Evolutionary conservation across 148 eudicot genomes (phyloP).

Genomic region (Spergularia marina): DNA sequence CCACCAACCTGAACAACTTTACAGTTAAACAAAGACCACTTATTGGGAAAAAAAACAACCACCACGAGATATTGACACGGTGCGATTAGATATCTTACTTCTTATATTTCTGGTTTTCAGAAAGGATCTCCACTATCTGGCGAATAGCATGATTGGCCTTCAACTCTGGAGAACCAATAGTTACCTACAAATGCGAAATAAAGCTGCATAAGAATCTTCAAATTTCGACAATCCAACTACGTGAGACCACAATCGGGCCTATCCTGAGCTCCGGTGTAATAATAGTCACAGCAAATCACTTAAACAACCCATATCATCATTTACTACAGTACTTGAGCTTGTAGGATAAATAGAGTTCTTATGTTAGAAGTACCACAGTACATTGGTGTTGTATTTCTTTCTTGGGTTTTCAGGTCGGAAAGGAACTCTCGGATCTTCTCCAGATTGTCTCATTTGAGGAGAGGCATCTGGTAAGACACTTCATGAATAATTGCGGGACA

Average conservation of each 20-base stretch:
- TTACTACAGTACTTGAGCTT: background rate
- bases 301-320: background rate
- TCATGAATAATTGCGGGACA: too few relatives aligned
- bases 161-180: slow-evolving; percentile 83
- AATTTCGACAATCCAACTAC: background rate
- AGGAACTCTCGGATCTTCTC: too few relatives aligned
- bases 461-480: too few relatives aligned
- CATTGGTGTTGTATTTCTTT: too few relatives aligned
- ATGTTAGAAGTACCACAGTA: too few relatives aligned
- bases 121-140: slow-evolving; percentile 83
- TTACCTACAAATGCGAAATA: slow-evolving; percentile 46
- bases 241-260: background rate
- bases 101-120: slow-evolving; percentile 90
- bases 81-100: slow-evolving; percentile 45
- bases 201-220: background rate
- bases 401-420: too few relatives aligned
- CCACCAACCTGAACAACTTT: slow-evolving; percentile 58
- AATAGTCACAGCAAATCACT: background rate
- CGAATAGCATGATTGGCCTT: slow-evolving; percentile 95
- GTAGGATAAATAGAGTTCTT: too few relatives aligned
- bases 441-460: too few relatives aligned
- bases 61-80: background rate
- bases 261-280: background rate
- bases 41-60: slow-evolving; percentile 1
- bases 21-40: slow-evolving; percentile 8